Base-by-base conservation (phyloP, 768 basidiomycete species). In the Leccinum aurantiacum region DNA sequence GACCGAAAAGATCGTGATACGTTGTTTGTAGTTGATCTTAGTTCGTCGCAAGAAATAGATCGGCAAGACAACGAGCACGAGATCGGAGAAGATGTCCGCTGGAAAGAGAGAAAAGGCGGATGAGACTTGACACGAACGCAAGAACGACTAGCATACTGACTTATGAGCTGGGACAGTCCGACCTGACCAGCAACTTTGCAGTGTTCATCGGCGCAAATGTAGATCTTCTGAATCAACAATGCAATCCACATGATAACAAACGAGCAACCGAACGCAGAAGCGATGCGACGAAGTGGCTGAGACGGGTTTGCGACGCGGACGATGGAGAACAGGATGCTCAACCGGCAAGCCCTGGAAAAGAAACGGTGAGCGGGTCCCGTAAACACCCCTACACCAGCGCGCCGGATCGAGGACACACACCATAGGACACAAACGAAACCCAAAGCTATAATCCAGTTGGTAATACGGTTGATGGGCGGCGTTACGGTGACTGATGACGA, bases 241-340 rank as follows among this genome's bases (percentile, higher is more conserved):
- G 54, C 71, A 19, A 29, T 49, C 68, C 71, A 72, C 72, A 72
- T 72, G 53, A 60, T 8, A 17, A 59, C 0, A 29, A 74, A 72
- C 1, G 61, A 60, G 33, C 19, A 38, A 46, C 64, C 63, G 11
- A 65, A 31, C 13, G 60, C 7, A 50, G 14, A 53, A 0, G 53
- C 35, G 27, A 64, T 25, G 15, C 58, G 62, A 5, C 53, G 59
- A 10, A 61, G 59, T 3, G 6, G 53, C 35, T 29, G 58, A 11
- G 57, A 60, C 0, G 69, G 68, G 11, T 58, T 63, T 11, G 53
- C 56, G 11, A 67, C 14, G 19, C 61, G 67, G 15, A 71, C 46
- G 54, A 71, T 60, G 15, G 71, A 72, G 27, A 65, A 10, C 31
- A 72, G 47, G 41, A 72, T 61, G 56, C 72, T 72, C 24, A 58